Evolutionary conservation across 306 rosid genomes (phyloP).

Genomic region (Nissolia schottii): DNA sequence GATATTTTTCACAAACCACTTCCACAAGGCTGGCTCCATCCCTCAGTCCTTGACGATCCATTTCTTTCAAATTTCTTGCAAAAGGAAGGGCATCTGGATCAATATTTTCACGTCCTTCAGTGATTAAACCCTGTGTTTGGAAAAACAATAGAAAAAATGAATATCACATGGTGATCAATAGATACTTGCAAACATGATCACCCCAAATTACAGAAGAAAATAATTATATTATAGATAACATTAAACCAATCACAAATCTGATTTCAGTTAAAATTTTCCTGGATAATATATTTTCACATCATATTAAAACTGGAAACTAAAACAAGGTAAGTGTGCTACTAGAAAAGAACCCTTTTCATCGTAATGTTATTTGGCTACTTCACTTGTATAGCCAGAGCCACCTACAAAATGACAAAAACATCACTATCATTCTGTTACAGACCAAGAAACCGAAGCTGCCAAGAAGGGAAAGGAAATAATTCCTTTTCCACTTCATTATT

Average conservation of each 20-base stretch:
- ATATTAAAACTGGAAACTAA: not conserved
- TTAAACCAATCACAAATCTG: not conserved
- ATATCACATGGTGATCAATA: slow-evolving; percentile 15
- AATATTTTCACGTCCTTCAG: slow-evolving; percentile 74
- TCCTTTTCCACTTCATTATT: too few species aligned
- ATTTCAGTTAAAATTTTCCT: not conserved
- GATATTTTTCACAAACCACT: slow-evolving; percentile 70
- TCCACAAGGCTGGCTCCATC: slow-evolving; percentile 96
- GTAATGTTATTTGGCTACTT: too few species aligned
- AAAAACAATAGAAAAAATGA: slow-evolving; percentile 10
- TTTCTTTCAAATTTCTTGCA: slow-evolving; percentile 81
- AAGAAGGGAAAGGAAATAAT: too few species aligned
- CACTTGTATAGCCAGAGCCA: too few species aligned
- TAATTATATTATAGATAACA: slow-evolving; percentile 12
- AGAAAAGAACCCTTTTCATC: not conserved
- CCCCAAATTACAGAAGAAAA: not conserved
- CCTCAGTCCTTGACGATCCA: slow-evolving; percentile 76
- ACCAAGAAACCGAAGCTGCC: too few species aligned
- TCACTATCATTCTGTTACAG: too few species aligned
- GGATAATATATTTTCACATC: not conserved
- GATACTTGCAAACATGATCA: slow-evolving; percentile 6
- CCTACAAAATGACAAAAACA: too few species aligned
- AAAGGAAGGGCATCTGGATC: slow-evolving; percentile 91
- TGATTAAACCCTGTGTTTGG: slow-evolving; percentile 77
- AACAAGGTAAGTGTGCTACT: not conserved